Conservation (phyloP, 441 rosid species). For the Gossypium gossypioides region DNA sequence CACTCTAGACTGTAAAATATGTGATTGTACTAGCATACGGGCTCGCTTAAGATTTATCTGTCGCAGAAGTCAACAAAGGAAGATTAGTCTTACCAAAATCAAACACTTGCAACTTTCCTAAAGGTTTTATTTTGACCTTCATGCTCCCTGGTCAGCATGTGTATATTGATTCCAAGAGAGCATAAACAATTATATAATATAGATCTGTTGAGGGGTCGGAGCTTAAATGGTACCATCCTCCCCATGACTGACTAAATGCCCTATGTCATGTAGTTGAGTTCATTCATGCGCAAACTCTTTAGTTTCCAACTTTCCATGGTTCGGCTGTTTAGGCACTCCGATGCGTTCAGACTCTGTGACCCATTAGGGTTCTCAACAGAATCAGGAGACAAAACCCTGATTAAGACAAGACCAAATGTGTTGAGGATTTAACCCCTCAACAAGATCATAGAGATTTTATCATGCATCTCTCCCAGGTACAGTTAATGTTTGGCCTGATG, state of each 20-base stretch:
- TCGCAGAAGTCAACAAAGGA: constrained; percentile 11
- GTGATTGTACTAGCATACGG: constrained; percentile 64
- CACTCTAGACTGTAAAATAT: constrained; percentile 44
- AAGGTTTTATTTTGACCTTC: background rate
- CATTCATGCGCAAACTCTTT: no score
- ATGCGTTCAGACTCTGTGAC: no score
- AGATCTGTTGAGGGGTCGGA: no score
- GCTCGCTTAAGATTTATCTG: constrained; percentile 96
- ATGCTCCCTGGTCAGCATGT: background rate
- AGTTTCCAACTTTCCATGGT: no score
- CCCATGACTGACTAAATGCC: no score
- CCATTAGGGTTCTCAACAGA: no score
- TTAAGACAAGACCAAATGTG: no score
- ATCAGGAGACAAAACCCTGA: no score
- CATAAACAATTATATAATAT: background rate
- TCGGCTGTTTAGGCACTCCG: no score
- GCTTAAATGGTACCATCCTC: no score
- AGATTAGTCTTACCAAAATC: background rate
- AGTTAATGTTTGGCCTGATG: background rate
- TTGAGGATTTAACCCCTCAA: no score
- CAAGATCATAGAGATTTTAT: background rate
- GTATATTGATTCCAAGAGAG: background rate
- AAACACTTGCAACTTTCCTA: background rate
- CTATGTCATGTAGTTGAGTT: no score
- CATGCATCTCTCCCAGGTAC: background rate